Evolutionary conservation across 441 rosid species (phyloP).

Genomic region (Metrosideros polymorpha): DNA sequence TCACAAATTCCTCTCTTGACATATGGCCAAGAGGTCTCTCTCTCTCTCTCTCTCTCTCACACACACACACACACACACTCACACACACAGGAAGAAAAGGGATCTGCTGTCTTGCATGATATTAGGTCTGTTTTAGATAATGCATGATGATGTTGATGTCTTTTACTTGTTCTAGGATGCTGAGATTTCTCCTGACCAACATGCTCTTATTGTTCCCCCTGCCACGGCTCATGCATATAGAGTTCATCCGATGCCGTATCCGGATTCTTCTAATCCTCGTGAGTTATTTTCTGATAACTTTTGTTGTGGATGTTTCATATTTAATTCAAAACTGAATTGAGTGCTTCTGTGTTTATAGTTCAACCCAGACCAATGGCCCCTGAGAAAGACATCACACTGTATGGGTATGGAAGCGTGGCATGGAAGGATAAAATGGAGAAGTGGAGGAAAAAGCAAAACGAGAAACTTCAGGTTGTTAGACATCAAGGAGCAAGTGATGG

Average conservation of each 20-base stretch:
- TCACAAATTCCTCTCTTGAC: background rate
- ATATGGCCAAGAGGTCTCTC: background rate
- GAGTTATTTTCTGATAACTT: background rate
- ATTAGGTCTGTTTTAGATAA: background rate
- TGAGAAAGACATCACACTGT: background rate
- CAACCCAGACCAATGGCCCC: background rate
- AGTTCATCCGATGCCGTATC: background rate
- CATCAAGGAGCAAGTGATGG: background rate
- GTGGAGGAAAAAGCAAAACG: background rate
- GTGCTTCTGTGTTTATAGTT: background rate
- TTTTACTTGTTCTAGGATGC: background rate
- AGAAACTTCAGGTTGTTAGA: background rate
- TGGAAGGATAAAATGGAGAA: background rate
- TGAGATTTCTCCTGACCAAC: background rate
- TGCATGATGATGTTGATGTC: background rate
- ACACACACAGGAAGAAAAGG: background rate
- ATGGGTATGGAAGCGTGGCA: background rate
- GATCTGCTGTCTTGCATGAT: background rate
- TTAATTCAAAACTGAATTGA: background rate
- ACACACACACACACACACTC: background rate
- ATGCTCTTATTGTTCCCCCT: background rate
- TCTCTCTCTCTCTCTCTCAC: background rate
- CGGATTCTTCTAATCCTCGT: background rate
- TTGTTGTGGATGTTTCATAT: background rate
- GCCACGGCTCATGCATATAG: background rate